Conservation (phyloP, 108 stramenopile species). For the Schizochytrium sp. region DNA sequence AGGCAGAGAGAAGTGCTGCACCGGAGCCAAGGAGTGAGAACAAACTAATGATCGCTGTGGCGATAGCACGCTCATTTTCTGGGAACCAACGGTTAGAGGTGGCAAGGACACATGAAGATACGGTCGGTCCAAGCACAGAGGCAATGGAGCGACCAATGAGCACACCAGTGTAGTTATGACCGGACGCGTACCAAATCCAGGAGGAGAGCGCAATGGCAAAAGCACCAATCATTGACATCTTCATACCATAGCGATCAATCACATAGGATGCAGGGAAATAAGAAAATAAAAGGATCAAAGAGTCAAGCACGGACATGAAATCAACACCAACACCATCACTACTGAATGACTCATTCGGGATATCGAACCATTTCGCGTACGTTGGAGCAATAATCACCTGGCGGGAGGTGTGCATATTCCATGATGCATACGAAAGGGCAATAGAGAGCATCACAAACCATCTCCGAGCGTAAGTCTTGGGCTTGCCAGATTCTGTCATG, state of each 20-base stretch:
- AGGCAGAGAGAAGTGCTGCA: background rate
- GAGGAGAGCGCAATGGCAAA: slow-evolving; percentile 7
- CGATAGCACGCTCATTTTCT: slow-evolving; percentile 11
- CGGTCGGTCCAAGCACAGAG: background rate
- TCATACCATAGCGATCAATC: slow-evolving; percentile 40
- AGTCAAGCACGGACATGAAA: background rate
- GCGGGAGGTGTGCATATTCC: slow-evolving; percentile 28
- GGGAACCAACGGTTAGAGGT: slow-evolving; percentile 60
- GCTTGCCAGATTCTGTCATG: slow-evolving; percentile 14
- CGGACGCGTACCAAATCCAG: slow-evolving; percentile 18
- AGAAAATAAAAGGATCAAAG: background rate
- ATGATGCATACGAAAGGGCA: background rate
- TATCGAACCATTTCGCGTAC: slow-evolving; percentile 41
- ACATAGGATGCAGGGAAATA: slow-evolving; percentile 38
- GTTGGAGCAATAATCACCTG: background rate
- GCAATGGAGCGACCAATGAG: background rate
- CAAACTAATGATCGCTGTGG: slow-evolving; percentile 21
- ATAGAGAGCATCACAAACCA: background rate
- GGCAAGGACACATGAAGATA: background rate
- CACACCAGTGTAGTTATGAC: background rate
- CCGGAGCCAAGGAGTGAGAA: slow-evolving; percentile 37
- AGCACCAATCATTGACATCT: background rate
- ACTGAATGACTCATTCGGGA: slow-evolving; percentile 3
- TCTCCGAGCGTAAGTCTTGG: slow-evolving; percentile 26
- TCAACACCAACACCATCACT: slow-evolving; percentile 6